Percentiles rank a stretch among this genome's conserved stretches.
These are phyloP conservation scores for Paecilomyces sp. DNA, from an alignment of 2,329 filamentous ascomycete species.

Conservation along the genomic window DNA sequence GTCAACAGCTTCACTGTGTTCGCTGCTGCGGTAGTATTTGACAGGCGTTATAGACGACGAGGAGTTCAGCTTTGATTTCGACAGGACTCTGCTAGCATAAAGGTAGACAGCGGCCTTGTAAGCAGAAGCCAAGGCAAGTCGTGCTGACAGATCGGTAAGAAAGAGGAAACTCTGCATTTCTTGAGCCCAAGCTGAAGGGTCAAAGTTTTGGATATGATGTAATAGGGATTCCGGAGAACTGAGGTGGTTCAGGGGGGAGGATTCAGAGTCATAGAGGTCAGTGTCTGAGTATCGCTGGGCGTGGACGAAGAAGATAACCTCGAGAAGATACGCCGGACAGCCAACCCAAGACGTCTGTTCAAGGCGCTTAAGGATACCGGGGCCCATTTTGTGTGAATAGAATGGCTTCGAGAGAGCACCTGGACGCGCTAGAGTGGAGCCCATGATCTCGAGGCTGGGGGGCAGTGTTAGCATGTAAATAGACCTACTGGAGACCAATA, in stretches of 20 bases:
- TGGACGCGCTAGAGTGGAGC: constrained; percentile 33
- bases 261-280: constrained; percentile 12
- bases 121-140: constrained; percentile 40
- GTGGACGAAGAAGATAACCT: constrained; percentile 34
- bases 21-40: constrained; percentile 17
- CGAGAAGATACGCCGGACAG: constrained; percentile 33
- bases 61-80: constrained; percentile 6
- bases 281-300: constrained; percentile 27
- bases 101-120: constrained; percentile 35
- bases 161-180: constrained; percentile 34
- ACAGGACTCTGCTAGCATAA: constrained; percentile 32
- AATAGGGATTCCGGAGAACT: constrained; percentile 25
- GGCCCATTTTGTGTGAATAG: constrained; percentile 28
- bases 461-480: neutral
- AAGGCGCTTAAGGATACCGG: constrained; percentile 29
- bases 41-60: neutral
- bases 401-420: constrained; percentile 32
- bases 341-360: constrained; percentile 35
- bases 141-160: constrained; percentile 40
- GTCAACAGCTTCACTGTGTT: constrained; percentile 21
- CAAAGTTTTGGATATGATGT: constrained; percentile 31
- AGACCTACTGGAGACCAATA: neutral
- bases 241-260: constrained; percentile 20
- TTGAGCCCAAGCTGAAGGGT: constrained; percentile 29
- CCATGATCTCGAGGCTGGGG: constrained; percentile 34